phyloP scores from a whole-genome alignment of 305 asterid species.

The Fraxinus velutina region DNA sequence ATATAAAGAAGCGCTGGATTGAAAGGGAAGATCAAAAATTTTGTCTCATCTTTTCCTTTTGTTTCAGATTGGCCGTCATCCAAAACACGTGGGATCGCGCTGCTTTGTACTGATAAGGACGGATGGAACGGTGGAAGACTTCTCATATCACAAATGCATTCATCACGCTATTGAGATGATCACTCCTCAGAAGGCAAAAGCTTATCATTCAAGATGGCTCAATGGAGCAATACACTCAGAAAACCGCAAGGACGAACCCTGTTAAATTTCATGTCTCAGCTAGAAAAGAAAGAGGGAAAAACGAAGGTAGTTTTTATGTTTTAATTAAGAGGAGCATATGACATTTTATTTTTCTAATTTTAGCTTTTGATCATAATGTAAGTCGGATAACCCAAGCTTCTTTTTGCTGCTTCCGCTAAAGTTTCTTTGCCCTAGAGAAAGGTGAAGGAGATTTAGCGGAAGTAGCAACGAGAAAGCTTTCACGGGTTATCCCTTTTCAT shows the following conservation, averaged over 20 bases:
- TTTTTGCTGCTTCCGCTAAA: slow-evolving; percentile 93
- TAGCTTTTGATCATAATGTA: slow-evolving; percentile 17
- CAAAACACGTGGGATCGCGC: slow-evolving; percentile 50
- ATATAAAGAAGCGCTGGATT: not conserved
- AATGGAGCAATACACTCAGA: slow-evolving; percentile 6
- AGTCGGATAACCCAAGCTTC: slow-evolving; percentile 77
- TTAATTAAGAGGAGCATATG: not conserved
- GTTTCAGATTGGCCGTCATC: slow-evolving; percentile 67
- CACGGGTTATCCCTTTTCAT: slow-evolving; percentile 59
- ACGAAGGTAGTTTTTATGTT: not conserved
- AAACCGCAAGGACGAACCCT: not conserved
- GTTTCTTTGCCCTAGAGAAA: slow-evolving; percentile 55
- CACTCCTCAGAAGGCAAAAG: slow-evolving; percentile 42
- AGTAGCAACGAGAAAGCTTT: slow-evolving; percentile 97
- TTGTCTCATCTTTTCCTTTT: slow-evolving; percentile 5
- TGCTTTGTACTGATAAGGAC: slow-evolving; percentile 65
- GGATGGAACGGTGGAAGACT: slow-evolving; percentile 79
- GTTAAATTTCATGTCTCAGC: not conserved
- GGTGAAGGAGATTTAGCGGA: slow-evolving; percentile 83
- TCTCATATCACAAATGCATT: slow-evolving; percentile 76
- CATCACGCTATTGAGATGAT: slow-evolving; percentile 48
- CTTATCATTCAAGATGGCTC: slow-evolving; percentile 34
- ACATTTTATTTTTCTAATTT: not conserved
- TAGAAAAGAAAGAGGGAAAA: not conserved
- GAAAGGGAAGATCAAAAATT: not conserved